These are phyloP conservation scores for Gilbertella persicaria DNA, from an alignment of 371 early-diverging fungal genomes.

Conservation along the genomic window DNA sequence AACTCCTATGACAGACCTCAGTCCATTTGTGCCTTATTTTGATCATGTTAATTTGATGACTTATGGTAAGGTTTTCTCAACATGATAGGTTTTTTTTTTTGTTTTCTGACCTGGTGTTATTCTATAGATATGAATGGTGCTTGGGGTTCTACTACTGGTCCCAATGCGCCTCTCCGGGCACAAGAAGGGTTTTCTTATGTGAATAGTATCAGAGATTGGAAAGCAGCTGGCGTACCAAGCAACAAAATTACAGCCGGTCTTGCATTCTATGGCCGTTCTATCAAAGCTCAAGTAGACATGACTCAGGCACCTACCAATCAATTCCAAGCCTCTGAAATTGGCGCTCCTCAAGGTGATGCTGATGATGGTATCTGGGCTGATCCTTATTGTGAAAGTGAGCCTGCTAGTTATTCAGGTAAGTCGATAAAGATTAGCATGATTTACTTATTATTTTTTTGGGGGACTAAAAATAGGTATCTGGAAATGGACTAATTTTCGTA, in stretches of 20 bases:
- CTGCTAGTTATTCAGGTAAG: constrained; percentile 39
- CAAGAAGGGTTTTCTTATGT: constrained; percentile 50
- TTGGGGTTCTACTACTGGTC: constrained; percentile 65
- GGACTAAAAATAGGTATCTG: constrained; percentile 40
- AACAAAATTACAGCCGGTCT: constrained; percentile 68
- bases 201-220: constrained; percentile 54
- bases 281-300: constrained; percentile 55
- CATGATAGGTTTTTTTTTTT: not conserved
- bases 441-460: not conserved
- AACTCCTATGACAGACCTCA: constrained; percentile 55
- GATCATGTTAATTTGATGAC: constrained; percentile 72
- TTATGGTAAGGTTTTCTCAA: constrained; percentile 34
- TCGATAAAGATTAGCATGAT: not conserved
- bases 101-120: not conserved
- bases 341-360: constrained; percentile 55
- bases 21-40: constrained; percentile 60
- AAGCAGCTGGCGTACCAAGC: constrained; percentile 60
- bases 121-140: constrained; percentile 56
- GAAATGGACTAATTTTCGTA: constrained; percentile 67
- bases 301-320: constrained; percentile 31
- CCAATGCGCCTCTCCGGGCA: constrained; percentile 62
- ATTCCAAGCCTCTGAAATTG: constrained; percentile 36
- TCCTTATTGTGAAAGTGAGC: constrained; percentile 39
- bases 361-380: constrained; percentile 53
- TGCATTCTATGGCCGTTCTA: constrained; percentile 69